Conservation (phyloP, 2,329 filamentous ascomycete species). For the Rhytidhysteron rufulum region DNA sequence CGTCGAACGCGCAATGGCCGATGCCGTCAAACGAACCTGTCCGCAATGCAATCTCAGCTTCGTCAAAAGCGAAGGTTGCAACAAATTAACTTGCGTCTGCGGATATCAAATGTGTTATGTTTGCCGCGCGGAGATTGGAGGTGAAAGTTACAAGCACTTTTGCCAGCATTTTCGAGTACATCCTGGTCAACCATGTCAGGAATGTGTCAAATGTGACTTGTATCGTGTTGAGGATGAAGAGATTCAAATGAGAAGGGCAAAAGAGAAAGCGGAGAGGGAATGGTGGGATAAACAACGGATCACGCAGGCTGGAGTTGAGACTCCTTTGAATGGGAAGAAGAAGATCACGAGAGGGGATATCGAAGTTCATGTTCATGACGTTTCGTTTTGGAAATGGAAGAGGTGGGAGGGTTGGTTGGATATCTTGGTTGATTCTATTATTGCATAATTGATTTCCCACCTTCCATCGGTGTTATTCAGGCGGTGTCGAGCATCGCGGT, state of each 20-base stretch:
- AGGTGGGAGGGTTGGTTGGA: constrained; percentile 15
- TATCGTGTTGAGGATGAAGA: constrained; percentile 49
- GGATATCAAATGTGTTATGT: constrained; percentile 99
- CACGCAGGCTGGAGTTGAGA: constrained; percentile 13
- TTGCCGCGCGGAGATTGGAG: constrained; percentile 62
- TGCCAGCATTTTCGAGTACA: constrained; percentile 90
- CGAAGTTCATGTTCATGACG: constrained; percentile 3
- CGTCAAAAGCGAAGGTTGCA: constrained; percentile 90
- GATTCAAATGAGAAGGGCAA: constrained; percentile 37
- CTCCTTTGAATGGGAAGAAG: constrained; percentile 18
- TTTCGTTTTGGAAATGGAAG: constrained; percentile 3
- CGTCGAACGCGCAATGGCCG: constrained; percentile 88
- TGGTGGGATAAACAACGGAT: constrained; percentile 43
- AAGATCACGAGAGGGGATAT: constrained; percentile 4
- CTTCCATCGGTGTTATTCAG: too few relatives aligned
- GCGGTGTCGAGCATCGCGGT: too few relatives aligned
- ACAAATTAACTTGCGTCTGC: constrained; percentile 93
- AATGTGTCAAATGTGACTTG: constrained; percentile 63
- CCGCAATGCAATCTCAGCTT: constrained; percentile 88
- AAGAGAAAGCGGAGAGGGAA: constrained; percentile 40
- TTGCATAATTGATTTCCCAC: constrained; percentile 11
- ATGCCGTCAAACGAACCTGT: constrained; percentile 92
- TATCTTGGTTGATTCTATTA: constrained; percentile 12
- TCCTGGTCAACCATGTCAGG: constrained; percentile 68
- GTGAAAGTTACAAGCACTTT: constrained; percentile 86